These are phyloP conservation scores for Haberlea rhodopensis DNA, from an alignment of 257 asterid genomes.

Conservation along the genomic window DNA sequence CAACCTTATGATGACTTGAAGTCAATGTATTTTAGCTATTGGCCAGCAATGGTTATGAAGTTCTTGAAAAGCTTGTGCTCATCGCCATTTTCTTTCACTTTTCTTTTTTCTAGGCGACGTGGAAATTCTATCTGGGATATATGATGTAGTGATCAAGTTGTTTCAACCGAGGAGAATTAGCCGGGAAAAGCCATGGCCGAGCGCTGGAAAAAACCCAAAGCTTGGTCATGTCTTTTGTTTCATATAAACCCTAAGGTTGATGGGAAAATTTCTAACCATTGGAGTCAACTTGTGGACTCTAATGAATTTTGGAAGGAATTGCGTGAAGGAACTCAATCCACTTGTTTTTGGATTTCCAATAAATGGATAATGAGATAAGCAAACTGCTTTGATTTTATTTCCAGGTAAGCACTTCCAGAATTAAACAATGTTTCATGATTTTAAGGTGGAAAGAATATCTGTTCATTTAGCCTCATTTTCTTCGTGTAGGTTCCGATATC, in stretches of 20 bases:
- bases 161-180: conserved; percentile 61
- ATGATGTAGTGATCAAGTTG: conserved; percentile 59
- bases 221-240: conserved; percentile 79
- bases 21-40: neutral
- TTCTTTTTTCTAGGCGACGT: conserved; percentile 53
- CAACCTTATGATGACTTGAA: neutral
- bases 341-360: conserved; percentile 61
- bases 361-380: conserved; percentile 47
- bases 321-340: conserved; percentile 63
- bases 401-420: conserved; percentile 51
- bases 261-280: conserved; percentile 51
- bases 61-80: conserved; percentile 27
- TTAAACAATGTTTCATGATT: conserved; percentile 10
- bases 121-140: conserved; percentile 60
- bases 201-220: conserved; percentile 82
- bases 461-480: conserved; percentile 25
- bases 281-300: conserved; percentile 44
- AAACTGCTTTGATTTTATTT: conserved; percentile 57
- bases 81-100: conserved; percentile 21
- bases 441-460: conserved; percentile 20
- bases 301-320: conserved; percentile 60
- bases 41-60: conserved; percentile 16
- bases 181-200: conserved; percentile 48
- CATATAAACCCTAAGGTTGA: conserved; percentile 51
- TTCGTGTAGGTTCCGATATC: conserved; percentile 60